Evolutionary conservation across 139 green algal genomes (phyloP), one percentile per base, ranked within the genome.

Genomic region (Ettlia oleoabundans): DNA sequence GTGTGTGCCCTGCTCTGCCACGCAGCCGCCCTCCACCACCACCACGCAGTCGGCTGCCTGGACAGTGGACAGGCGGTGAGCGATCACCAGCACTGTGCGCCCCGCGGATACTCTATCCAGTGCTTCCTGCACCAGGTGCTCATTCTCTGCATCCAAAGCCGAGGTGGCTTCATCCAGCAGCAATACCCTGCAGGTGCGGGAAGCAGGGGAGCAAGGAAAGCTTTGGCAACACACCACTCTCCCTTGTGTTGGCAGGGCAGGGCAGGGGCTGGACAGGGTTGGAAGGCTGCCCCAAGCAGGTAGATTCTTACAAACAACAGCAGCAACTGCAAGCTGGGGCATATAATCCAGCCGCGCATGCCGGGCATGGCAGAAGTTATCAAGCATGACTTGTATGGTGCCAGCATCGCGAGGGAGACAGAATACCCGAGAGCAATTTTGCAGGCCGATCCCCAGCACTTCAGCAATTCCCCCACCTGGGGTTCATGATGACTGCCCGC

Each of bases 81-180:
- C 95, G 28, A 98, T 92, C 38, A 98, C 89, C 7, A 98, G 65
- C 18, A 87, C 96, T 24, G 93, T 97, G 64, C 94, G 87, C 15
- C 88, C 89, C 15, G 47, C 61, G 80, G 93, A 90, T 43, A 90
- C 82, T 30, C 79, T 41, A 10, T 93, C 90, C 51, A 94, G 80
- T 24, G 90, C 88, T 28, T 89, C 52, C 82, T 93, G 86, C 51
- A 93, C 88, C 26, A 92, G 70, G 32, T 80, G 78, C 84, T 92
- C 86, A 63, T 62, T 83, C n/a, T 69, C 33, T 0, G 88, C 93
- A 88, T 99, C 96, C 73, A 98, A 88, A 4, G 95, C 95, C 3
- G 77, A 91, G 0, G 95, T 98, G 22, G 95, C 95, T 85, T 98
- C 94, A 76, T 97, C 93, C 66, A 97, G 86, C 52, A 97, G 87